Evolutionary conservation across 495 filamentous ascomycete species (phyloP).

Genomic region (Xylaria bambusicola): DNA sequence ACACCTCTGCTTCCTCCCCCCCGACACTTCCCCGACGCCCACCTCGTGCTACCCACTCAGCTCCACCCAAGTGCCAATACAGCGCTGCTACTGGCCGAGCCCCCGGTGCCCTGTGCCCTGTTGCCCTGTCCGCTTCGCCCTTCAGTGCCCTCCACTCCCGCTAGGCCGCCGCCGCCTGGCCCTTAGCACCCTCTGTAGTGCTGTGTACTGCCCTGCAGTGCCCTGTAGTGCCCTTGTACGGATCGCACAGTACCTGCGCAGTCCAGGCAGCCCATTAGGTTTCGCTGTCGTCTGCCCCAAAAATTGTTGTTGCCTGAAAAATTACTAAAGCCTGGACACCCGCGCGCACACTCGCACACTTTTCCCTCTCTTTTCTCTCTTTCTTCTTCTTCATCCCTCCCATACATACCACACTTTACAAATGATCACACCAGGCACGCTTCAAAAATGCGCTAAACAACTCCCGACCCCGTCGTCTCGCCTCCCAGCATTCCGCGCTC

Average conservation of each 20-base stretch:
- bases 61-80: neutral
- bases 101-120: neutral
- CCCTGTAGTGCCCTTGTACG: too few relatives aligned
- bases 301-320: conserved; percentile 34
- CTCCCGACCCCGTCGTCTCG: conserved; percentile 28
- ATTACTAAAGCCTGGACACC: conserved; percentile 33
- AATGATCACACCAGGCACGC: conserved; percentile 19
- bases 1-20: too few relatives aligned
- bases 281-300: neutral
- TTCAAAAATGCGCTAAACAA: conserved; percentile 43
- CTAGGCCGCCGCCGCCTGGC: neutral
- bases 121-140: neutral
- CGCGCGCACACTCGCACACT: conserved; percentile 23
- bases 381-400: conserved; percentile 15
- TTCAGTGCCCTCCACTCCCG: neutral
- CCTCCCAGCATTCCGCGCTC: conserved; percentile 21
- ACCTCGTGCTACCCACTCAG: neutral
- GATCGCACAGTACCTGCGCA: too few relatives aligned
- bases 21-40: conserved; percentile 15
- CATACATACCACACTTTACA: conserved; percentile 20
- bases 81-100: neutral
- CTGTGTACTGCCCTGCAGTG: too few relatives aligned
- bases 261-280: too few relatives aligned
- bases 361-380: conserved; percentile 20
- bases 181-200: too few relatives aligned